Evolutionary conservation across 352 stramenopile genomes (phyloP).

Genomic region (Pythium rhizo-oryzae): DNA sequence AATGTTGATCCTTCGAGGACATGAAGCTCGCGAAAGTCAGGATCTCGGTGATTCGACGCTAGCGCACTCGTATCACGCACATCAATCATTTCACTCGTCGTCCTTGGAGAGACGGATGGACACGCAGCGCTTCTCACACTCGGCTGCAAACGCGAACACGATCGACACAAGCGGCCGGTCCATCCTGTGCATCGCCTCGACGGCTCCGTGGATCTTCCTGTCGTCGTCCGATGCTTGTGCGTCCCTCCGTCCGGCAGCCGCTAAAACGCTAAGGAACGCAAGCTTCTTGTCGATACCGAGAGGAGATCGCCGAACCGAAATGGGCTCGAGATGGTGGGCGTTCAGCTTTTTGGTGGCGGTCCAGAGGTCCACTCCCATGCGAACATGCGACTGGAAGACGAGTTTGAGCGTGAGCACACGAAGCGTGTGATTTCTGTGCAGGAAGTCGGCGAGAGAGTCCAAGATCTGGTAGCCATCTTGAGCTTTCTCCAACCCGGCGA

Average conservation of each 20-base stretch:
- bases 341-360: background rate
- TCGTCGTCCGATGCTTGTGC: no score
- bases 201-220: background rate
- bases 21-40: no score
- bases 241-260: background rate
- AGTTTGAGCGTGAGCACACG: background rate
- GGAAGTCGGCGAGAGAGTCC: background rate
- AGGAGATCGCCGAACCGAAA: background rate
- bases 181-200: background rate
- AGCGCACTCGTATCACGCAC: no score
- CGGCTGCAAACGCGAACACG: constrained; percentile 4
- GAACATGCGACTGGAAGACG: background rate
- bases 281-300: constrained; percentile 3
- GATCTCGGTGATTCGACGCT: no score
- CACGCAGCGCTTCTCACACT: background rate
- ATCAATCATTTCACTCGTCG: background rate
- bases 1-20: no score
- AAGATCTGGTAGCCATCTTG: background rate
- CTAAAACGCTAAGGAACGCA: background rate
- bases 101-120: background rate
- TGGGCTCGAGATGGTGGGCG: background rate
- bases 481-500: background rate
- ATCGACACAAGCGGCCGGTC: background rate
- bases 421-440: background rate
- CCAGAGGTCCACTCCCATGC: background rate